Conservation (phyloP, 2,329 filamentous ascomycete genomes). For the Alternaria novae-zelandiae region DNA sequence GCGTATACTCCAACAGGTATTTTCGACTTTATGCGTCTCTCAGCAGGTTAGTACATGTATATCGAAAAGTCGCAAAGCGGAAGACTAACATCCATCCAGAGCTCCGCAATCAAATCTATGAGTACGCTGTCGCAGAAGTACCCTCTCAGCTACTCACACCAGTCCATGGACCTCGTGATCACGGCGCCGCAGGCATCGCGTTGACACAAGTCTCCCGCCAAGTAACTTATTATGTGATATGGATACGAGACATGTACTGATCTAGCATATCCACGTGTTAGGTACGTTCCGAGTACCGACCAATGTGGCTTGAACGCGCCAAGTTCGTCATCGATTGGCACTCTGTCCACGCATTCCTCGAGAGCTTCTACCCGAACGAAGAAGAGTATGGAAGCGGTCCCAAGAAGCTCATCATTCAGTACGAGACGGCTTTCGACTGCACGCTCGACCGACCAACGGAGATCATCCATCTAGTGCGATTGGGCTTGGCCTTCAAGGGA, state of each 20-base stretch:
- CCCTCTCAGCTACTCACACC: background rate
- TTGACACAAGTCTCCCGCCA: background rate
- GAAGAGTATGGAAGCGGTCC: background rate
- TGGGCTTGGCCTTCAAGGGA: background rate
- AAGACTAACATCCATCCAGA: background rate
- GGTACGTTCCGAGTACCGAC: background rate
- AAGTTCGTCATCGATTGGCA: background rate
- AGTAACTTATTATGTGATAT: background rate
- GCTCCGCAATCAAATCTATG: background rate
- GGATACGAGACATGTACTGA: background rate
- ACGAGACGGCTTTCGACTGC: background rate
- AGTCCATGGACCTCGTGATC: background rate
- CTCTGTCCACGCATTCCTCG: background rate
- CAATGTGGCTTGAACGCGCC: background rate
- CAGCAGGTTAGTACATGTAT: background rate
- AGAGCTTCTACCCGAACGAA: background rate
- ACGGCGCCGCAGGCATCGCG: background rate
- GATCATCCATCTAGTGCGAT: background rate
- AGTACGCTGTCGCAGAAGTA: background rate
- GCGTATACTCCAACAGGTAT: background rate
- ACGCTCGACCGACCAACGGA: background rate
- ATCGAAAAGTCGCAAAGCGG: background rate
- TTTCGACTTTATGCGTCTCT: background rate
- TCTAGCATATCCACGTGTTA: background rate
- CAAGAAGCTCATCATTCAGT: background rate